These are phyloP conservation scores for Boletus rubescentipes DNA, from an alignment of 768 basidiomycete species.

Conservation along the genomic window DNA sequence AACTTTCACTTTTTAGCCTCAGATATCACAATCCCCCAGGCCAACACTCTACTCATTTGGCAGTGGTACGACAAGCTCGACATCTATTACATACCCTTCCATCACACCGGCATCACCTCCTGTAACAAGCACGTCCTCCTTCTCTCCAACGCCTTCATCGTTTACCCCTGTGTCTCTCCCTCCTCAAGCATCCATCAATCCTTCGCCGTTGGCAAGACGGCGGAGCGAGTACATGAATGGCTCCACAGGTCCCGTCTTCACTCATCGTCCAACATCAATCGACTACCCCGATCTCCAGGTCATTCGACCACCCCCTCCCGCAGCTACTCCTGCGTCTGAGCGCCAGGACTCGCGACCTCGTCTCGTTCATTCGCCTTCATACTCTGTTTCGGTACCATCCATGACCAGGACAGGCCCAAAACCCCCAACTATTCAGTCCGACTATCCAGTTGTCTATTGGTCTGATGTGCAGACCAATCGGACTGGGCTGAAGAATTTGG, in stretches of 20 bases:
- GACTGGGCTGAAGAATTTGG: conserved; percentile 89
- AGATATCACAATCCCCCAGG: conserved; percentile 38
- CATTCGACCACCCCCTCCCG: conserved; percentile 77
- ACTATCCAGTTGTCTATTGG: conserved; percentile 87
- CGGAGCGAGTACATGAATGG: conserved; percentile 80
- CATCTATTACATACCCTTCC: conserved; percentile 54
- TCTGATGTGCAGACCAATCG: conserved; percentile 73
- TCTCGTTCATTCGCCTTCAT: conserved; percentile 39
- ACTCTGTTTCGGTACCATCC: conserved; percentile 25
- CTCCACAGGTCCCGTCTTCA: conserved; percentile 51
- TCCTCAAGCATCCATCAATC: conserved; percentile 83
- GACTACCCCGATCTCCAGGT: conserved; percentile 81
- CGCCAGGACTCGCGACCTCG: conserved; percentile 73
- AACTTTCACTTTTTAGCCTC: conserved; percentile 10
- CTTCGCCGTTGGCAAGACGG: conserved; percentile 69
- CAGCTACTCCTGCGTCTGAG: conserved; percentile 66
- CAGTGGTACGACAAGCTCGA: conserved; percentile 37
- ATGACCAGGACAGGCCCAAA: conserved; percentile 41
- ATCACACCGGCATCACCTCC: conserved; percentile 41
- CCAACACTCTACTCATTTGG: conserved; percentile 36
- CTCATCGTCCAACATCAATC: conserved; percentile 49
- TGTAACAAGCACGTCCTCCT: conserved; percentile 37
- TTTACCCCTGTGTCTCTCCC: conserved; percentile 57
- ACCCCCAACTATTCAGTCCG: conserved; percentile 67
- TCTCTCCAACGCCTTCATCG: conserved; percentile 37